Evolutionary conservation across 768 basidiomycete species (phyloP), one percentile per base, ranked within the genome.

Genomic region (Tephrocybe sp.): DNA sequence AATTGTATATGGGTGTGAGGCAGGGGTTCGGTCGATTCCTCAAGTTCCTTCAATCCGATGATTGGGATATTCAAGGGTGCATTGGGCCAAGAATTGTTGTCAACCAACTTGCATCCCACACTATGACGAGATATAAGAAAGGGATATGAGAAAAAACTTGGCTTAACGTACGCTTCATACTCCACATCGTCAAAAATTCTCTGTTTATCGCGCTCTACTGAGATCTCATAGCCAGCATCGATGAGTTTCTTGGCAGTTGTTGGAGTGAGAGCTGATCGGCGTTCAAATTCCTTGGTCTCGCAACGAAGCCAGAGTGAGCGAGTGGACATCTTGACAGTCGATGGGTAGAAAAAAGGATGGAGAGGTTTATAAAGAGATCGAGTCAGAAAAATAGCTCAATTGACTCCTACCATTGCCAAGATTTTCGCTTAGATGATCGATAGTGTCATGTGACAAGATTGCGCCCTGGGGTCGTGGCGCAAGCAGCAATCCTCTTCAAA

Each of bases 1-100:
- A 98, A 99, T 62, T 97, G 93, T 64, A 99, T 93, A 69, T 99
- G 97, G 2, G 90, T 92, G 69, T 99, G 97, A 7, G 82, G 84
- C 14, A 99, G 74, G 17, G 96, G 89, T 31, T 84, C 84, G 40
- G 80, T 77, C 36, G 92, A 95, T 48, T 73, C 82, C 19, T 88
- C 84, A n/a, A 98, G 83, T 65, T 98, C 97, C 75, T 99, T 99
- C 67, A 99, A 78, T 5, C 97, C 97, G 60, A 98, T 85, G 68
- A 99, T 95, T 38, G 89, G 87, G 31, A 84, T 70, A 38, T 80
- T 68, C 19, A 67, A 68, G 0, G 93, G 92, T 0, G 95, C 95
- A 40, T 62, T 75, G 14, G 90, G 83, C 96, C 96, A 99, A 9
- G 89, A 78, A 64, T 93, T 91, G 70, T 95, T 88, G 12, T 80